Conservation (phyloP, 257 asterid genomes). For the Solanum bukasovii region DNA sequence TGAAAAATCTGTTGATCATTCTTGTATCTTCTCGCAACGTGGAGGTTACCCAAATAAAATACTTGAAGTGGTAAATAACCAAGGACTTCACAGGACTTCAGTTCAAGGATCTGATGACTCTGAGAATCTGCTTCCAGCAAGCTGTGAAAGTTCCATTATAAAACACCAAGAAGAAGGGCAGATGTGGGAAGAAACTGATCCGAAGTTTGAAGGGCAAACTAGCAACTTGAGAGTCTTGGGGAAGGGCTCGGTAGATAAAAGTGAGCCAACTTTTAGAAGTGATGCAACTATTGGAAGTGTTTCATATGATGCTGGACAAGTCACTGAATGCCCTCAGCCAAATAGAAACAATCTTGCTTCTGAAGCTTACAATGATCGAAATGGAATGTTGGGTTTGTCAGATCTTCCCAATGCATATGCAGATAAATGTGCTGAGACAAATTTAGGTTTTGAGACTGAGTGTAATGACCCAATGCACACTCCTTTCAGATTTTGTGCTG, state of each 20-base stretch:
- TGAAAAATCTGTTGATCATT: conserved; percentile 21
- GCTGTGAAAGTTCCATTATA: conserved; percentile 20
- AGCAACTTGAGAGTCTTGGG: conserved; percentile 13
- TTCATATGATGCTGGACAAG: conserved; percentile 14
- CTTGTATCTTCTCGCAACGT: conserved; percentile 13
- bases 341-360: conserved; percentile 19
- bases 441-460: conserved; percentile 10
- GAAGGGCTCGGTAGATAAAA: conserved; percentile 15
- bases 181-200: conserved; percentile 11
- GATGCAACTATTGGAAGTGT: conserved; percentile 15
- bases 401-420: conserved; percentile 18
- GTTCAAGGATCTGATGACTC: conserved; percentile 11
- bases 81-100: conserved; percentile 30
- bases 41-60: conserved; percentile 30
- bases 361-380: conserved; percentile 21
- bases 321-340: conserved; percentile 17
- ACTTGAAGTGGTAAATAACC: conserved; percentile 21
- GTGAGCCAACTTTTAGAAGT: conserved; percentile 3
- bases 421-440: conserved; percentile 21
- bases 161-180: conserved; percentile 30
- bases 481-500: conserved; percentile 59
- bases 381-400: conserved; percentile 3
- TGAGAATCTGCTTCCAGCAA: conserved; percentile 25
- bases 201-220: conserved; percentile 23
- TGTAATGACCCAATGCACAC: conserved; percentile 13